These are phyloP conservation scores for Populus hybrid DNA, from an alignment of 441 rosid genomes.

Conservation along the genomic window DNA sequence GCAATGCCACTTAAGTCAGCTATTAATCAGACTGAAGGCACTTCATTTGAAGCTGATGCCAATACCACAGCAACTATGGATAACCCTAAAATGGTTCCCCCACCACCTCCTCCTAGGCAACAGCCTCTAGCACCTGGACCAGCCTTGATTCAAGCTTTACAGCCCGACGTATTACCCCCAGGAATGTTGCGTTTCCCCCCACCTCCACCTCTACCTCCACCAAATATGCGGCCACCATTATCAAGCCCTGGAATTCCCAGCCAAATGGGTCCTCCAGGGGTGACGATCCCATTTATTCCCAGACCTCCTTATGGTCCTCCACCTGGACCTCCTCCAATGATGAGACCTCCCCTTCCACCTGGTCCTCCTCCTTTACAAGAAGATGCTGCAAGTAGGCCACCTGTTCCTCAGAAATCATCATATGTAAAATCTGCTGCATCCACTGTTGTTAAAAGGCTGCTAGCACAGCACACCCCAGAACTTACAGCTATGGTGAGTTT, in stretches of 20 bases:
- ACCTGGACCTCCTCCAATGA: slow-evolving; percentile 82
- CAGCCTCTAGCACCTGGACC: slow-evolving; percentile 53
- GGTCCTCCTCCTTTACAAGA: slow-evolving; percentile 82
- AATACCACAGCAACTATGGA: slow-evolving; percentile 39
- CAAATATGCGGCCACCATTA: slow-evolving; percentile 48
- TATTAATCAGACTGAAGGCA: slow-evolving; percentile 46
- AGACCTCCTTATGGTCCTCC: slow-evolving; percentile 89
- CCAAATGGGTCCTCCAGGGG: slow-evolving; percentile 54
- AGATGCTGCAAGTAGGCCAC: slow-evolving; percentile 46
- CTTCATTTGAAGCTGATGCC: slow-evolving; percentile 40
- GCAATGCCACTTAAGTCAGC: slow-evolving; percentile 46
- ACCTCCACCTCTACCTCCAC: slow-evolving; percentile 50
- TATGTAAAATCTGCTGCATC: slow-evolving; percentile 94
- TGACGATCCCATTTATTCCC: slow-evolving; percentile 62
- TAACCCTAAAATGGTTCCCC: slow-evolving; percentile 56
- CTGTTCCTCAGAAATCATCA: slow-evolving; percentile 76
- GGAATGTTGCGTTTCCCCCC: slow-evolving; percentile 73
- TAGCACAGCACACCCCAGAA: slow-evolving; percentile 94
- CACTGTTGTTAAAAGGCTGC: slow-evolving; percentile 92
- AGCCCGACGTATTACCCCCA: slow-evolving; percentile 57
- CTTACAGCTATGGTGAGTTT: slow-evolving; percentile 86
- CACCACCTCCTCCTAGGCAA: slow-evolving; percentile 73
- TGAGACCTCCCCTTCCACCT: slow-evolving; percentile 95
- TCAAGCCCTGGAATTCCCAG: slow-evolving; percentile 50
- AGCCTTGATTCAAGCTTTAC: slow-evolving; percentile 40